Conservation (phyloP, 441 rosid species). For the Theobroma grandiflorum region DNA sequence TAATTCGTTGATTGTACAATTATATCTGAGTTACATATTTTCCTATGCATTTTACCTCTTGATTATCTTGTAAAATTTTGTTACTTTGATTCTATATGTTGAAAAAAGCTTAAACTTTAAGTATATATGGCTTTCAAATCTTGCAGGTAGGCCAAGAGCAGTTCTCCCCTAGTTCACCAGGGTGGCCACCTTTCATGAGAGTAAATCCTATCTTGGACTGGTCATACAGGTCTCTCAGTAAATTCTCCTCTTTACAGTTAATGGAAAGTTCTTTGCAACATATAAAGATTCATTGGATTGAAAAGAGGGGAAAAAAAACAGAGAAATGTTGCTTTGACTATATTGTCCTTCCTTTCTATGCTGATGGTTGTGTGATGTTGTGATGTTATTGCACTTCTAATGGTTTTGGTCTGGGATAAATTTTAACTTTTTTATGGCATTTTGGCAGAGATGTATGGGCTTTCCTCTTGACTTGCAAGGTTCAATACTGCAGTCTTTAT, state of each 20-base stretch:
- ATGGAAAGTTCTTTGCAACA: slow-evolving; percentile 12
- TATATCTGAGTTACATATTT: slow-evolving; percentile 9
- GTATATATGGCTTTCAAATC: slow-evolving; percentile 12
- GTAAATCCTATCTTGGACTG: slow-evolving; percentile 99
- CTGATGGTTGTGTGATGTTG: not conserved
- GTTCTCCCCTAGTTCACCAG: slow-evolving; percentile 98
- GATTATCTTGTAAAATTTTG: slow-evolving; percentile 16
- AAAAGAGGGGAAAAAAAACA: not conserved
- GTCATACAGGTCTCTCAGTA: slow-evolving; percentile 81
- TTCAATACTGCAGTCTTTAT: slow-evolving; percentile 95
- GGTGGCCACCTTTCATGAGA: slow-evolving; percentile 99
- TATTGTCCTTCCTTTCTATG: slow-evolving; percentile 19
- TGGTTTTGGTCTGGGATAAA: not conserved
- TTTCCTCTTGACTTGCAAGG: slow-evolving; percentile 89
- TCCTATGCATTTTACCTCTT: not conserved
- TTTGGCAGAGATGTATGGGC: slow-evolving; percentile 98
- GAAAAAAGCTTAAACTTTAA: slow-evolving; percentile 23
- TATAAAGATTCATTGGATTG: not conserved
- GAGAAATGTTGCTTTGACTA: slow-evolving; percentile 10
- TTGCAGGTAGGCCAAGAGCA: slow-evolving; percentile 98
- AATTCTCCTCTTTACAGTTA: slow-evolving; percentile 9
- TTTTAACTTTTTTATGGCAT: slow-evolving; percentile 23
- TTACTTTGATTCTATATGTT: slow-evolving; percentile 19
- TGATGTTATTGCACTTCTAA: not conserved
- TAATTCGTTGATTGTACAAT: slow-evolving; percentile 43